Conservation (phyloP, 495 filamentous ascomycete species). For the Penicillium mononematosum region DNA sequence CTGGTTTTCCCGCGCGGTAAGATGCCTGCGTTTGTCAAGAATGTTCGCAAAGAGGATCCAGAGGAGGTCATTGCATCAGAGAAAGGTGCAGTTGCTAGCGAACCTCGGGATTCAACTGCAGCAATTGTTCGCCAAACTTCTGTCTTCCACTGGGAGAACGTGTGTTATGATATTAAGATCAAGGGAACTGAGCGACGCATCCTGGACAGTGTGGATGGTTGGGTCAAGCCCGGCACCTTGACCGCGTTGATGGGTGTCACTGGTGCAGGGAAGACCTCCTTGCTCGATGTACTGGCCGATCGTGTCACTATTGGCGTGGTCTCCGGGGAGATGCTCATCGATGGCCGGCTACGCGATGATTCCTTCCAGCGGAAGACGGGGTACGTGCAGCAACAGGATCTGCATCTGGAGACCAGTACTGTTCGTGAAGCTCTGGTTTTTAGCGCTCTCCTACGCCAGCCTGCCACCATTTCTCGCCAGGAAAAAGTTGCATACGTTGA, state of each 20-base stretch:
- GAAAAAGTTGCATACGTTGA: slow-evolving; percentile 88
- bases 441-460: slow-evolving; percentile 80
- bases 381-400: slow-evolving; percentile 91
- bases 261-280: slow-evolving; percentile 61
- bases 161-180: slow-evolving; percentile 87
- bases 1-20: slow-evolving; percentile 80
- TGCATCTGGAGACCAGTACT: slow-evolving; percentile 79
- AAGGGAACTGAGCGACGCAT: slow-evolving; percentile 73
- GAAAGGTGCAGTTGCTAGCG: slow-evolving; percentile 22
- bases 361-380: slow-evolving; percentile 91
- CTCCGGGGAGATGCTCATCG: slow-evolving; percentile 80
- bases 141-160: slow-evolving; percentile 83
- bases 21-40: slow-evolving; percentile 59
- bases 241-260: slow-evolving; percentile 80
- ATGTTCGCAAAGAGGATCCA: slow-evolving; percentile 41
- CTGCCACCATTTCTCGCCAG: slow-evolving; percentile 58
- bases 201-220: slow-evolving; percentile 80
- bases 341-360: slow-evolving; percentile 68
- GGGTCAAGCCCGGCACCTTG: slow-evolving; percentile 87
- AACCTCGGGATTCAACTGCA: slow-evolving; percentile 19
- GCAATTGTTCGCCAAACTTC: slow-evolving; percentile 56
- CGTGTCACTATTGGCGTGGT: slow-evolving; percentile 86
- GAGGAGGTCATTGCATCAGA: slow-evolving; percentile 38
- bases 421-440: slow-evolving; percentile 82
- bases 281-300: slow-evolving; percentile 59